Evolutionary conservation across 2,329 filamentous ascomycete genomes (phyloP), one percentile per base, ranked within the genome.

Genomic region (Stemphylium lycopersici): DNA sequence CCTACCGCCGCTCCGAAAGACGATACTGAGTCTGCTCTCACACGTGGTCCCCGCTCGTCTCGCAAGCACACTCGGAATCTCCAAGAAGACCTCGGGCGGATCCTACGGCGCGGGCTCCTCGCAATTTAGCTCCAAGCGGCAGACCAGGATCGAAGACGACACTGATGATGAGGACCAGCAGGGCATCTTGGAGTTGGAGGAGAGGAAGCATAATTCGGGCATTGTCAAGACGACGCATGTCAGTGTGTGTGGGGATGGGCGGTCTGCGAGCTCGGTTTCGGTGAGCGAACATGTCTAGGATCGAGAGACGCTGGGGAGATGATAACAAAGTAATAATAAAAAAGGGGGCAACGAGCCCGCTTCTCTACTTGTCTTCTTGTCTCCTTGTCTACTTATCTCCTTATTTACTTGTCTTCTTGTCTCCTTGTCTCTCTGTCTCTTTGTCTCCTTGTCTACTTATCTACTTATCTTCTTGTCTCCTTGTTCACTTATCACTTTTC

Each of bases 1-100:
- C 22, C 56, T 62, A 6, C 61, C 56, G 12, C 57, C 55, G 2
- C 44, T 62, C 6, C 56, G 56, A 16, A 64, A 54, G 56, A 59
- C 22, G 54, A 62, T 62, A 13, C 33, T 44, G 38, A 20, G 0
- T 12, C 16, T 41, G 32, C 13, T 37, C 45, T 38, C 32, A 3
- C 32, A 38, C n/a, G n/a, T 40, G 37, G 13, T 48, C 6, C 45
- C 45, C 15, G 12, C 6, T 4, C 41, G 31, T 18, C 44, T 51
- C 32, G 46, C 48, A 10, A 49, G 32, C 11, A 33, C 31, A 1
- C 22, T 50, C 10, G 42, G 45, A 8, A 22, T 42, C 20, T 31
- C 33, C n/a, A 33, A 10, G 24, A 39, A 39, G 18, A 22, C 37
- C 4, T 13, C 20, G 13, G 20, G 20, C 20, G 4, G 20, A 3